Base-by-base conservation (phyloP, 1,284 basidiomycete genomes). In the Papiliotrema laurentii region DNA sequence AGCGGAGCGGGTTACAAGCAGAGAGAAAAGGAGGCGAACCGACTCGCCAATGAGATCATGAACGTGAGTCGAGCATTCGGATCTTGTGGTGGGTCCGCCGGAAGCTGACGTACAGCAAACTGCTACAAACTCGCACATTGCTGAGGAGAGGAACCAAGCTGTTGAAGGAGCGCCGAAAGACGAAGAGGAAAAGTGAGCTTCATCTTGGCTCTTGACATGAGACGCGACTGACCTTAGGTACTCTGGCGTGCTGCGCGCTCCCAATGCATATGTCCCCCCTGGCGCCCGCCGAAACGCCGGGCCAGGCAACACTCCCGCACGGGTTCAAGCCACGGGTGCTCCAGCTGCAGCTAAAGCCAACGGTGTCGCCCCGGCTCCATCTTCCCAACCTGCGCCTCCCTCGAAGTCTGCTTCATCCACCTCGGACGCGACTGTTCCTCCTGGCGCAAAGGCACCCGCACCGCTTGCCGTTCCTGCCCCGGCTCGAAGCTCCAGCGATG, bases 231-330 rank as follows among this genome's bases (percentile, higher is more conserved):
- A 52, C 31, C 7, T 26, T 63, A 93, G 89, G 71, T 97, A 93
- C 71, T 88, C 89, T 53, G 91, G 91, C 30, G 94, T 98, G 34
- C 49, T 49, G 30, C 43, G 94, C 50, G 80, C 84, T 40, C 80
- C 85, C 19, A 87, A 87, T 63, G 93, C 94, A 25, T 97, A 98
- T 66, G 83, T 97, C 34, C 93, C 94, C 37, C 90, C 92, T 11
- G 88, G 84, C 50, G 88, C 89, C 26, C 82, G 80, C 21, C 68
- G 86, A 55, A 66, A 69, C 3, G 63, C 64, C 5, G 58, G 51
- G 13, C 36, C 43, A 16, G 46, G 41, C 7, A 42, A 45, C 5
- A 14, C 38, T 34, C 45, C 40, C 9, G 40, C 25, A 21, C 4
- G 7, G 18, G 18, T 21, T 45, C 36, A 5, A 37, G 38, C 48